Percentiles rank a stretch among this genome's conserved stretches.
Conservation (phyloP, 441 rosid genomes). For the Populus hybrid region DNA sequence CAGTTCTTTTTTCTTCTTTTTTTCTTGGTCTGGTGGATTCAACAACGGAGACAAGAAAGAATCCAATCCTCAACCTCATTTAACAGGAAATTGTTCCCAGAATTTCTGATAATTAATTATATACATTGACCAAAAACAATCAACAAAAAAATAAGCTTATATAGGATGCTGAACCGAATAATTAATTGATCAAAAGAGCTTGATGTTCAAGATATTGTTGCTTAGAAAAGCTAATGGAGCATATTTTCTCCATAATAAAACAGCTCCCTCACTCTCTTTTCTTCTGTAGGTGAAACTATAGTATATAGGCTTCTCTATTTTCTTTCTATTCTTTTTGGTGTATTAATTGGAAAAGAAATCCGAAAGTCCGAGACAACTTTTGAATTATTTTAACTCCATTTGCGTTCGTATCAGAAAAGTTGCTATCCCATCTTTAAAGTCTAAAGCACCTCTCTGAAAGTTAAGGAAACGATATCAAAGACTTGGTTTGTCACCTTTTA, state of each 20-base stretch:
- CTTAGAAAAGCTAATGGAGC: neutral
- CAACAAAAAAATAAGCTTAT: neutral
- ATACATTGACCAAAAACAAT: neutral
- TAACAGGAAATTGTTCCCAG: too few relatives aligned
- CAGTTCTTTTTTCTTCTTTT: neutral
- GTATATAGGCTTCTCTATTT: neutral
- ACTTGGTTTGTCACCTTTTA: neutral
- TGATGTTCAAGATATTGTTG: neutral
- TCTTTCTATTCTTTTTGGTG: neutral
- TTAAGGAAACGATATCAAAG: neutral
- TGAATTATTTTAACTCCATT: neutral
- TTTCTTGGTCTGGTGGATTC: neutral
- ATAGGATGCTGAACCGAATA: neutral
- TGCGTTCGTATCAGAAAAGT: constrained; percentile 8
- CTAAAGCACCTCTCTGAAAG: neutral
- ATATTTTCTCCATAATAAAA: neutral
- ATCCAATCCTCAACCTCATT: neutral
- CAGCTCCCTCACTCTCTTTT: neutral
- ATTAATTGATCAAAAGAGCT: neutral
- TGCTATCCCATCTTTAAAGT: constrained; percentile 4
- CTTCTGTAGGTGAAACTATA: neutral
- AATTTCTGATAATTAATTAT: neutral
- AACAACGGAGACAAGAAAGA: neutral
- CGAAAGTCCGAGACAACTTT: constrained; percentile 5
- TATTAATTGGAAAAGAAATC: neutral